Evolutionary conservation across 2,329 filamentous ascomycete genomes (phyloP).

Genomic region (Ceratocystis cubensis): DNA sequence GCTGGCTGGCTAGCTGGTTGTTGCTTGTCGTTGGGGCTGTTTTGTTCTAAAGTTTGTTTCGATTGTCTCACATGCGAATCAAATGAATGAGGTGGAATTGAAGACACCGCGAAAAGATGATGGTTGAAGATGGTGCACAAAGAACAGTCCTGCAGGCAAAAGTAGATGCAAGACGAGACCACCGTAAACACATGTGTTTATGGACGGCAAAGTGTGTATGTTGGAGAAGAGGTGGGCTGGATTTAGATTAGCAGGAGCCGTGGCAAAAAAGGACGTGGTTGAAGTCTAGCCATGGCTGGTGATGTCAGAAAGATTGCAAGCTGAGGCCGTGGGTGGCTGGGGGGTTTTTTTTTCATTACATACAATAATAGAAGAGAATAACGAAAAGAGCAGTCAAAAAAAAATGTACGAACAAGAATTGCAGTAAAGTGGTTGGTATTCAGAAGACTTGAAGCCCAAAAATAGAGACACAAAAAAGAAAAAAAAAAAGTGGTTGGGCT

Average conservation of each 20-base stretch:
- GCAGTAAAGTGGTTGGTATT: neutral
- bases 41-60: neutral
- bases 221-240: neutral
- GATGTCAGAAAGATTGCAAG: conserved; percentile 8
- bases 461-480: neutral
- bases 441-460: neutral
- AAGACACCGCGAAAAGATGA: neutral
- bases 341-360: neutral
- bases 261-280: neutral
- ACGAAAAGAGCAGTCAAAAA: conserved; percentile 1
- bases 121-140: neutral
- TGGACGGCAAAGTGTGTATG: neutral
- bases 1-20: neutral
- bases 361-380: neutral
- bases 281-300: neutral
- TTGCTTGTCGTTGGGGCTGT: neutral
- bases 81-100: conserved; percentile 3
- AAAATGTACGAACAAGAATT: neutral
- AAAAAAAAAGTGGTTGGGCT: neutral
- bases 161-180: neutral
- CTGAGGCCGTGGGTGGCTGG: conserved; percentile 2
- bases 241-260: neutral
- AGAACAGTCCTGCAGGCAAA: neutral
- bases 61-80: neutral
- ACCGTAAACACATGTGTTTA: neutral